Evolutionary conservation across 176 grass and related monocot species (phyloP).

Genomic region (Tillandsia leiboldiana): DNA sequence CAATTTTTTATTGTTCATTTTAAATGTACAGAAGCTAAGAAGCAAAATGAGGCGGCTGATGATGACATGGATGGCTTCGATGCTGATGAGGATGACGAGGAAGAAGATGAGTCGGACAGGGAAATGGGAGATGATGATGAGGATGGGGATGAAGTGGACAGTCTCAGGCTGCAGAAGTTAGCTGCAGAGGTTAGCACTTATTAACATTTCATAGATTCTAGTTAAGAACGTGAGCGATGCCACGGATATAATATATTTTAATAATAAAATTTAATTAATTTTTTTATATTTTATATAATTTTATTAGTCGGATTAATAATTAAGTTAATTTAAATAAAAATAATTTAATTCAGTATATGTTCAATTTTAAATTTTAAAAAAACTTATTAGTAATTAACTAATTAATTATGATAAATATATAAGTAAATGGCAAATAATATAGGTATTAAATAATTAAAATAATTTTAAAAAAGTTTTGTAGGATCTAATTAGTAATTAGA

Average conservation of each 20-base stretch:
- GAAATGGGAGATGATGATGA: slow-evolving; percentile 85
- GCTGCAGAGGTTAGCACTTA: slow-evolving; percentile 56
- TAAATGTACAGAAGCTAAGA: slow-evolving; percentile 43
- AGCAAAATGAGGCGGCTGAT: slow-evolving; percentile 34
- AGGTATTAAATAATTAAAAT: no score
- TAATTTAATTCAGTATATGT: no score
- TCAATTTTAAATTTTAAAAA: no score
- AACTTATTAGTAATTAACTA: no score
- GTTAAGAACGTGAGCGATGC: background rate
- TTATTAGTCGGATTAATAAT: no score
- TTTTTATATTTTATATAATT: no score
- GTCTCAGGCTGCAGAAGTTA: slow-evolving; percentile 56
- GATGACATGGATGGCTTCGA: slow-evolving; percentile 81
- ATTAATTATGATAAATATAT: no score
- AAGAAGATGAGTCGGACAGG: slow-evolving; percentile 56
- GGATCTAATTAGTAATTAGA: no score
- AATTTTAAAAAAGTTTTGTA: no score
- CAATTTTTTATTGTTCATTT: background rate
- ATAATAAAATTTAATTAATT: no score
- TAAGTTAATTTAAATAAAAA: no score
- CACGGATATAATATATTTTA: background rate
- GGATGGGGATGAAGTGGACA: slow-evolving; percentile 67
- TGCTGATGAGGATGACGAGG: slow-evolving; percentile 60
- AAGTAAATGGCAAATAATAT: no score
- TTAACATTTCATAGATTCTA: background rate